Conservation (phyloP, 345 rosid species). For the Boechera divaricarpa region DNA sequence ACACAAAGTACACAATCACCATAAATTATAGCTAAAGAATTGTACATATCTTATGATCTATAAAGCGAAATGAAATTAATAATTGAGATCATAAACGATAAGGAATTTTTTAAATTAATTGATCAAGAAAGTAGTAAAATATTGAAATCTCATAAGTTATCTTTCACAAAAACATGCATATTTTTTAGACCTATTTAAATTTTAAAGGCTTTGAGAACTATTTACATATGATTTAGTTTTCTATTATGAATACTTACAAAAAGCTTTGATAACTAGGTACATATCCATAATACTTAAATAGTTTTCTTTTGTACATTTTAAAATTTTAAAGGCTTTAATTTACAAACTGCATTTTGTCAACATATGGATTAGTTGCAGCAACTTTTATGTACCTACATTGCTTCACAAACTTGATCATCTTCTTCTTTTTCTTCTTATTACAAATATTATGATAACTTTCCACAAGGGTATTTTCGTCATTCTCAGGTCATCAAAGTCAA, state of each 20-base stretch:
- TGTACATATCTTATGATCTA: not conserved
- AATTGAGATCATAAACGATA: not conserved
- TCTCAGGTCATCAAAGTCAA: conserved; percentile 31
- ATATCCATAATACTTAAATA: not conserved
- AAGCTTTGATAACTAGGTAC: conserved; percentile 1
- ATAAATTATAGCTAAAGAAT: not conserved
- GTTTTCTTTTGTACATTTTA: not conserved
- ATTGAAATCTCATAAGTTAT: not conserved
- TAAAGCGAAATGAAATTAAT: not conserved
- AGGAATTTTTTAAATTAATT: not conserved
- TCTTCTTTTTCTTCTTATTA: conserved; percentile 35
- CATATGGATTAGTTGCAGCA: conserved; percentile 51
- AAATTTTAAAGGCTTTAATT: not conserved
- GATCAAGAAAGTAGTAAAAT: not conserved
- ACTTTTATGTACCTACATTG: conserved; percentile 46
- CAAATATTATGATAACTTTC: conserved; percentile 25
- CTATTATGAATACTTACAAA: no score
- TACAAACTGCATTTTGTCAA: conserved; percentile 42
- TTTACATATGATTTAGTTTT: no score
- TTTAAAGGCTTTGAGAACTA: not conserved
- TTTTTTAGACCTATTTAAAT: not conserved
- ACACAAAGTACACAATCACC: not conserved
- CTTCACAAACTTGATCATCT: conserved; percentile 46
- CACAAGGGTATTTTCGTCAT: conserved; percentile 32
- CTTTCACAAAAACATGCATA: not conserved